These are phyloP conservation scores for Botrytis elliptica DNA, from an alignment of 2,329 filamentous ascomycete species.

Conservation along the genomic window DNA sequence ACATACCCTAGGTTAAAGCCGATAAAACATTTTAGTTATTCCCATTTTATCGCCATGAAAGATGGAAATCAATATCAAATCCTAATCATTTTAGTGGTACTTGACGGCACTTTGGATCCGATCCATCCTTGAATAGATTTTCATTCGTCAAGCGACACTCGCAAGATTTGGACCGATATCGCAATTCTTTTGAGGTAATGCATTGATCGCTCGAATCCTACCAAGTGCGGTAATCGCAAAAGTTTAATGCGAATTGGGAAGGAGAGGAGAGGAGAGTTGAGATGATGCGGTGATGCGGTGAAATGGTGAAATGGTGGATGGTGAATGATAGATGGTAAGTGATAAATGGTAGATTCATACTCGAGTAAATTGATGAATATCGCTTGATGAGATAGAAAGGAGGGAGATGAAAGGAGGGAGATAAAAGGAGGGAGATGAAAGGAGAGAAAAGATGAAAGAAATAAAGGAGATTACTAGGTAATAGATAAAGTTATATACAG, in stretches of 20 bases:
- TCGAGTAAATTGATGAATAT: neutral
- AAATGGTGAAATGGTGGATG: too few relatives aligned
- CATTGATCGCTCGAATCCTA: neutral
- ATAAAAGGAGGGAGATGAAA: too few relatives aligned
- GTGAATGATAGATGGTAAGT: neutral
- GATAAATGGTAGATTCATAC: neutral
- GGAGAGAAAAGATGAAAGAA: neutral
- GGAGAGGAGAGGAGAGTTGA: neutral
- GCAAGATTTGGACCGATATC: neutral
- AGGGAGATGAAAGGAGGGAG: neutral
- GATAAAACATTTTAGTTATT: neutral
- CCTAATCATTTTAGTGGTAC: neutral
- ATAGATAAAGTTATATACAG: too few relatives aligned
- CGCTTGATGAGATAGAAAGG: neutral
- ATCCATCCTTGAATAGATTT: neutral
- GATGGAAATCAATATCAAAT: neutral
- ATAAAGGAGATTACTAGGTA: too few relatives aligned
- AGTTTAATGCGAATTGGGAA: neutral
- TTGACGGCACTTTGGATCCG: neutral
- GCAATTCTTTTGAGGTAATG: neutral
- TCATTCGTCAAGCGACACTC: slow-evolving; percentile 6
- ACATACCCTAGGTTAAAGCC: neutral
- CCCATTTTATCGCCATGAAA: neutral
- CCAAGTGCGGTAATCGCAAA: neutral
- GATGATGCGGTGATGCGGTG: neutral